Base-by-base conservation (phyloP, 176 grass and related monocot species). In the Triticum monococcum region DNA sequence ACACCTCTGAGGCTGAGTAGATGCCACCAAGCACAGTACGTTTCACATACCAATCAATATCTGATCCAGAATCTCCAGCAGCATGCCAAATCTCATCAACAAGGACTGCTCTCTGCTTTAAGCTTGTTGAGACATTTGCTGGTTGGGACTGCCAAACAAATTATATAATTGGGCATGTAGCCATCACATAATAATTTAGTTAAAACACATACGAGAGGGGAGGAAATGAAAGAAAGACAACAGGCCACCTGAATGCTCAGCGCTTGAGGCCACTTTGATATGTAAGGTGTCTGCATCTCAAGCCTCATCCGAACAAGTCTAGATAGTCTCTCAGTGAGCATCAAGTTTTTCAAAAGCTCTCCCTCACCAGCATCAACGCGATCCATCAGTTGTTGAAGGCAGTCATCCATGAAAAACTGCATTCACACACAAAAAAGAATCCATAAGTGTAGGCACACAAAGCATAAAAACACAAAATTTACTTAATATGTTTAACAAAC, bases 361-460 rank as follows among this genome's bases (percentile, higher is more conserved):
- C 86, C 86, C 68, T 96, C 97, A 81, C 88, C 92, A 78, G 90
- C 91, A 87, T 96, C 97, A 85, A 96, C 79, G 20, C 62, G 82
- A 73, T 96, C 97, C 50, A 96, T 91, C 75, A 99, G 85, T 88
- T 90, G 95, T 77, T 99, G 87, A 84, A 99, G 93, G 79, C 97
- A 94, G 61, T 96, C 88, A 90, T 96, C 97, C 97, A 99, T 99
- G 90, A 96, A 99, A 89, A 93, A 99, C 97, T 99, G 61, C 60
- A 46, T 10, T 17, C 38, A 89, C 68, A 64, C 33, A 63, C 17
- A 85, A 10, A 22, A 41, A 46, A 5, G 26, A 76, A 40, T 12
- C 63, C 38, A 23, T 80, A 41, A 85, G 22, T 37, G 25, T 41
- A 43, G 8, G 12, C 6, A 52, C 20, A 72, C 20, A 16, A 24